Evolutionary conservation across 2,329 filamentous ascomycete genomes (phyloP).

Genomic region (Aspergillus jensenii): DNA sequence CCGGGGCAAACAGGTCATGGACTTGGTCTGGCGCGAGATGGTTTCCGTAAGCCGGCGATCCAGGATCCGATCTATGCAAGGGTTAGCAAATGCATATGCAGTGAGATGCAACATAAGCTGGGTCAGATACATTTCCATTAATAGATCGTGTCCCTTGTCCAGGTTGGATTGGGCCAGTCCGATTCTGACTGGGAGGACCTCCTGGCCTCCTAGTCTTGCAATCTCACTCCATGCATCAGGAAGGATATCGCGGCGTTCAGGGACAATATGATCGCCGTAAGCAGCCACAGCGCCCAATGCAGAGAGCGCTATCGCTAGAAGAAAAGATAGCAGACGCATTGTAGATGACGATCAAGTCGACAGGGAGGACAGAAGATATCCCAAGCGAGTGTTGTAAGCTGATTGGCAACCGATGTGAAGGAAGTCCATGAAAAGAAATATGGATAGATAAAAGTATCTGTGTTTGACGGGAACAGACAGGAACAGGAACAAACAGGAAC

Average conservation of each 20-base stretch:
- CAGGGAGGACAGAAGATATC: too few relatives aligned
- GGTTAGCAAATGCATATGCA: neutral
- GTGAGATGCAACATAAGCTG: neutral
- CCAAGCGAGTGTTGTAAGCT: too few relatives aligned
- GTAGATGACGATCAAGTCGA: too few relatives aligned
- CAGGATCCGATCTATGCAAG: conserved; percentile 37
- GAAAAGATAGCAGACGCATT: neutral
- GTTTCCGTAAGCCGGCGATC: conserved; percentile 43
- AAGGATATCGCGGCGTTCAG: conserved; percentile 41
- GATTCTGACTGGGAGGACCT: conserved; percentile 47
- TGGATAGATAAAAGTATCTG: too few relatives aligned
- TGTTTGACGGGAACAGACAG: too few relatives aligned
- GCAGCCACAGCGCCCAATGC: conserved; percentile 6
- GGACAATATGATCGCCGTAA: conserved; percentile 39
- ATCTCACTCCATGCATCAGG: conserved; percentile 40
- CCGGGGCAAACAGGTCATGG: conserved; percentile 44
- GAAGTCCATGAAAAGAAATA: too few relatives aligned
- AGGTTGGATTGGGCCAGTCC: conserved; percentile 48
- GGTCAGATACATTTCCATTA: conserved; percentile 16
- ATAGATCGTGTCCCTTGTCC: conserved; percentile 43
- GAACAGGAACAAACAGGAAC: too few relatives aligned
- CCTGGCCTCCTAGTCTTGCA: conserved; percentile 34
- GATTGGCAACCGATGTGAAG: too few relatives aligned
- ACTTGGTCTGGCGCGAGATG: conserved; percentile 46
- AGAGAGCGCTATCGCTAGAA: neutral